Conservation (phyloP, 495 filamentous ascomycete genomes). For the Tetracladium setigerum region DNA sequence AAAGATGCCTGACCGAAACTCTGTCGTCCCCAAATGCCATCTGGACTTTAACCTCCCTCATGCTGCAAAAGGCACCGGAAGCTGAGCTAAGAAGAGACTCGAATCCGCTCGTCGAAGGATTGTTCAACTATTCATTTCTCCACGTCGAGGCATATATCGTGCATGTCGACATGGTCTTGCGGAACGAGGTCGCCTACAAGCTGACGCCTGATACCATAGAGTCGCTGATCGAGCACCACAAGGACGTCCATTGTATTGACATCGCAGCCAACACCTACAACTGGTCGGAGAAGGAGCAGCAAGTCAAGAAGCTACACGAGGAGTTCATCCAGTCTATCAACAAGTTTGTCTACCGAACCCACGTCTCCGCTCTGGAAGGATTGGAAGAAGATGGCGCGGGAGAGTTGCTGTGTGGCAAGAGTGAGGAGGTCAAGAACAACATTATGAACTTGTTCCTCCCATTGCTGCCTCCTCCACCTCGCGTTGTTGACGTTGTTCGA, state of each 20-base stretch:
- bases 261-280: slow-evolving; percentile 82
- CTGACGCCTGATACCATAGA: slow-evolving; percentile 97
- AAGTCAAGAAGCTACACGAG: slow-evolving; percentile 95
- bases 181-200: slow-evolving; percentile 98
- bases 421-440: slow-evolving; percentile 85
- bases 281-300: slow-evolving; percentile 94
- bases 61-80: slow-evolving; percentile 87
- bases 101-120: slow-evolving; percentile 81
- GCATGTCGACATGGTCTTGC: slow-evolving; percentile 97
- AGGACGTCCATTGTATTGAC: slow-evolving; percentile 91
- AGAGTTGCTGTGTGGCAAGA: slow-evolving; percentile 84
- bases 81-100: slow-evolving; percentile 76
- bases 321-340: slow-evolving; percentile 97
- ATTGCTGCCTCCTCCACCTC: slow-evolving; percentile 84
- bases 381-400: slow-evolving; percentile 95
- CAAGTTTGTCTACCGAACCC: slow-evolving; percentile 91
- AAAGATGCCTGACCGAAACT: slow-evolving; percentile 92
- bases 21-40: slow-evolving; percentile 87
- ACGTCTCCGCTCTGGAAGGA: slow-evolving; percentile 85
- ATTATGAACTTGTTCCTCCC: slow-evolving; percentile 84
- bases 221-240: slow-evolving; percentile 90
- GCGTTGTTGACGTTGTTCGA: slow-evolving; percentile 85
- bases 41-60: slow-evolving; percentile 91
- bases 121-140: slow-evolving; percentile 91
- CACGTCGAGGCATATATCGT: slow-evolving; percentile 97